A percentile compares a stretch with the other conserved stretches of the same genome.
Conservation (phyloP, 176 grass and related monocot genomes). For the Panicum miliaceum region DNA sequence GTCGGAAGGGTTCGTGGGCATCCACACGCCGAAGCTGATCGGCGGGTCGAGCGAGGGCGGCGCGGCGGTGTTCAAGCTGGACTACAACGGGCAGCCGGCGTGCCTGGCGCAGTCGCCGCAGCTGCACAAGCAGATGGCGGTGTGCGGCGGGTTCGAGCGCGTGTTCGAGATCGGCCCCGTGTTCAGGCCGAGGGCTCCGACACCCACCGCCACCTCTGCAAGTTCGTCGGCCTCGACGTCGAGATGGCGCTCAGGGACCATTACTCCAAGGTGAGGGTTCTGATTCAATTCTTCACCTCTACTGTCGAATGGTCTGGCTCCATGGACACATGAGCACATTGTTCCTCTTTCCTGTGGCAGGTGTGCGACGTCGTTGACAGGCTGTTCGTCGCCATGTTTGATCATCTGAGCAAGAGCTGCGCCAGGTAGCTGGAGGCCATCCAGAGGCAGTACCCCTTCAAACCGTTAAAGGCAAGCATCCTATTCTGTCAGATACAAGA, state of each 20-base stretch:
- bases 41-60: constrained; percentile 75
- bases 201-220: constrained; percentile 77
- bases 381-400: constrained; percentile 69
- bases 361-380: constrained; percentile 71
- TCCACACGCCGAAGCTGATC: constrained; percentile 76
- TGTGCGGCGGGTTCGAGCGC: constrained; percentile 67
- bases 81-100: constrained; percentile 73
- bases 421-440: constrained; percentile 57
- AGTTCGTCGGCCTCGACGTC: constrained; percentile 72
- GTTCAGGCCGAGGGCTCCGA: constrained; percentile 68
- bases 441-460: constrained; percentile 60
- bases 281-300: not conserved
- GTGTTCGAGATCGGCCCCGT: constrained; percentile 74
- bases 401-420: constrained; percentile 59
- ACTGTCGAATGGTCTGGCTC: not conserved
- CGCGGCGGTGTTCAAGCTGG: constrained; percentile 73
- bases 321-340: not conserved
- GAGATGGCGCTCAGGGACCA: constrained; percentile 70
- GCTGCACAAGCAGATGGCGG: constrained; percentile 72
- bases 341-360: constrained; percentile 6
- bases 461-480: constrained; percentile 56
- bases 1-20: constrained; percentile 60
- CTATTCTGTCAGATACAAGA: not conserved
- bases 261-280: constrained; percentile 51
- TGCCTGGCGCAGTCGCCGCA: constrained; percentile 87